A percentile compares a stretch with the other conserved stretches of the same genome.
These are phyloP conservation scores for Rehmannia glutinosa DNA, from an alignment of 257 asterid species.

Conservation along the genomic window DNA sequence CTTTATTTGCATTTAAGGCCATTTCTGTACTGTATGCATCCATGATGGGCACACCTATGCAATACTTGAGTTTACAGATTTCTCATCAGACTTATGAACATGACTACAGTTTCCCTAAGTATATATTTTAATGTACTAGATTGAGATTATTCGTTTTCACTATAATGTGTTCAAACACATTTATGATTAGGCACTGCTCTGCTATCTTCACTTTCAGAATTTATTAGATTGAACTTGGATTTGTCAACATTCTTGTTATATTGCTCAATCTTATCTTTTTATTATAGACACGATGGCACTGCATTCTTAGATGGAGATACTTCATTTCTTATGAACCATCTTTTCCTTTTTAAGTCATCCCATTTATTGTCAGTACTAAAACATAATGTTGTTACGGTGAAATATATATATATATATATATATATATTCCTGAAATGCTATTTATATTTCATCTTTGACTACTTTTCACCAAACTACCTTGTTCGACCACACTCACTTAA, in stretches of 20 bases:
- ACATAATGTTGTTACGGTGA: too few species aligned
- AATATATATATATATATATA: too few species aligned
- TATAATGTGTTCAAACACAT: neutral
- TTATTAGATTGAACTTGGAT: neutral
- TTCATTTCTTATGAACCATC: neutral
- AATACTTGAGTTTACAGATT: too few species aligned
- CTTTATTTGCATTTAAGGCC: too few species aligned
- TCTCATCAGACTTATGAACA: too few species aligned
- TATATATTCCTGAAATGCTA: too few species aligned
- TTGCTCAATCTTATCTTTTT: neutral
- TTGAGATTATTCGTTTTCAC: neutral
- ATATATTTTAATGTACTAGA: neutral
- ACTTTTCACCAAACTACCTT: too few species aligned
- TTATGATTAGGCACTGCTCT: neutral
- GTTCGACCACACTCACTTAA: too few species aligned
- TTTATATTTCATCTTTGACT: too few species aligned
- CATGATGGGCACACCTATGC: too few species aligned
- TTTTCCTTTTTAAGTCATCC: neutral
- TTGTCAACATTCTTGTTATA: neutral
- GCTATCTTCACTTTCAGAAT: neutral
- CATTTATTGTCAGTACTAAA: neutral
- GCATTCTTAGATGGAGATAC: neutral
- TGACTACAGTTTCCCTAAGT: too few species aligned
- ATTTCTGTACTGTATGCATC: too few species aligned
- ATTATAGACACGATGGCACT: neutral